phyloP scores from a whole-genome alignment of 2,329 filamentous ascomycete species.

The Sporothrix pseudoabietina region DNA sequence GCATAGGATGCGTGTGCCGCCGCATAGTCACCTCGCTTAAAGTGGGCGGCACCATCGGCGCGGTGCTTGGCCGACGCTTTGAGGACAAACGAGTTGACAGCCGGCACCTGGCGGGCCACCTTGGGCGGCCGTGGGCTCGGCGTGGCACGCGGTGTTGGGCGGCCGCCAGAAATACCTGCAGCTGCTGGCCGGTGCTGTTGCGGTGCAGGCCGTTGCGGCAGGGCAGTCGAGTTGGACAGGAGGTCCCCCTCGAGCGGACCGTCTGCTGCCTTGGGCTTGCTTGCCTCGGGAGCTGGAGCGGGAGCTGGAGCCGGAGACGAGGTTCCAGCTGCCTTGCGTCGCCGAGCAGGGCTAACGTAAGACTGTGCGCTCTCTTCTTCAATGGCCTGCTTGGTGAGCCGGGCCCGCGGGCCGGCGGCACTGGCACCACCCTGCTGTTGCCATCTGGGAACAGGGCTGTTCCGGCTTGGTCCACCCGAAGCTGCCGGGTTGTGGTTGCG shows the following conservation, averaged over 20 bases:
- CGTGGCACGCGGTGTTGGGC: conserved; percentile 47
- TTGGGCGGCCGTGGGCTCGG: conserved; percentile 39
- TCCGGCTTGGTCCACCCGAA: conserved; percentile 44
- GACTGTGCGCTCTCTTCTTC: conserved; percentile 81
- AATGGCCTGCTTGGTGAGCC: conserved; percentile 70
- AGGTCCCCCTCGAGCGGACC: conserved; percentile 61
- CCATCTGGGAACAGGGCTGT: conserved; percentile 58
- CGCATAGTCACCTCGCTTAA: conserved; percentile 91
- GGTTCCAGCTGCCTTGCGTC: conserved; percentile 62
- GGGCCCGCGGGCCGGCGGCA: conserved; percentile 55
- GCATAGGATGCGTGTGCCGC: conserved; percentile 83
- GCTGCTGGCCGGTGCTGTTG: background rate
- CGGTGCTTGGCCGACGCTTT: conserved; percentile 77
- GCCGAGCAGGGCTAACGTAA: conserved; percentile 83
- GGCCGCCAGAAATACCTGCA: conserved; percentile 40
- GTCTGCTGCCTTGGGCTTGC: conserved; percentile 37
- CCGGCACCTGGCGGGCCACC: conserved; percentile 63
- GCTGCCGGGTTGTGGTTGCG: background rate
- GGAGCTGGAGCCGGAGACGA: conserved; percentile 43
- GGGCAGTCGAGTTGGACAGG: conserved; percentile 57
- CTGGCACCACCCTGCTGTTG: conserved; percentile 54
- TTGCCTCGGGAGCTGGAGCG: background rate
- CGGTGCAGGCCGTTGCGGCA: conserved; percentile 33
- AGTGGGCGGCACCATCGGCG: conserved; percentile 79
- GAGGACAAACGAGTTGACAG: conserved; percentile 68